Conservation (phyloP, 2,329 filamentous ascomycete species). For the Fusarium ambrosium region DNA sequence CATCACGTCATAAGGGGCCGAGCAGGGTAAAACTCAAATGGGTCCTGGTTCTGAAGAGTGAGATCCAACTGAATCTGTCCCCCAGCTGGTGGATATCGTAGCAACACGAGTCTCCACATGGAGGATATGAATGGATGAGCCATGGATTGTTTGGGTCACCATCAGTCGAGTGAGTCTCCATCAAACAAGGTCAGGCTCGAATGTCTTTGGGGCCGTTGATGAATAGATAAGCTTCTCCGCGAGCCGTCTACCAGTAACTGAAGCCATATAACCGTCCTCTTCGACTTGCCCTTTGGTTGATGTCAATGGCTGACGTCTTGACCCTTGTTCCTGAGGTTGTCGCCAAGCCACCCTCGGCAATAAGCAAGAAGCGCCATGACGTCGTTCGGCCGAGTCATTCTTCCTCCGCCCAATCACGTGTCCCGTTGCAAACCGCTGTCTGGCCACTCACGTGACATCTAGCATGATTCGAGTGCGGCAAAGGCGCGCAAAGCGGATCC, state of each 20-base stretch:
- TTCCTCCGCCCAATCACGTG: constrained; percentile 16
- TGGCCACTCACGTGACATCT: constrained; percentile 17
- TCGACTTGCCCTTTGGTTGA: not conserved
- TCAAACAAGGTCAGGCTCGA: constrained; percentile 38
- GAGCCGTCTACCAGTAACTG: not conserved
- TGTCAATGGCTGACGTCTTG: not conserved
- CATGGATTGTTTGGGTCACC: not conserved
- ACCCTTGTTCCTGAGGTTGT: not conserved
- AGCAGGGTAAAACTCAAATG: constrained; percentile 8
- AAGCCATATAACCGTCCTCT: not conserved
- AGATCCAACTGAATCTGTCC: constrained; percentile 12
- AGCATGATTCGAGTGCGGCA: constrained; percentile 25
- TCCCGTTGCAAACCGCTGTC: not conserved
- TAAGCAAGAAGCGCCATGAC: constrained; percentile 9
- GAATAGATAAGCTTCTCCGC: constrained; percentile 32
- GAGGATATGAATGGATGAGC: constrained; percentile 10
- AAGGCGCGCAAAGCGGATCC: constrained; percentile 18
- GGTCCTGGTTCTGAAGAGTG: constrained; percentile 14
- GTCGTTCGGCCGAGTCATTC: constrained; percentile 13
- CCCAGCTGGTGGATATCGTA: constrained; percentile 32
- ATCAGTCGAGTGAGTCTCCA: constrained; percentile 27
- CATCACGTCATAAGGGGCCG: constrained; percentile 36
- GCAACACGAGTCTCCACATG: constrained; percentile 30
- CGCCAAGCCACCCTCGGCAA: constrained; percentile 11
- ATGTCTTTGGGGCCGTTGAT: constrained; percentile 19